These are phyloP conservation scores for Circinella umbellata DNA, from an alignment of 371 early-diverging fungal species.

Conservation along the genomic window DNA sequence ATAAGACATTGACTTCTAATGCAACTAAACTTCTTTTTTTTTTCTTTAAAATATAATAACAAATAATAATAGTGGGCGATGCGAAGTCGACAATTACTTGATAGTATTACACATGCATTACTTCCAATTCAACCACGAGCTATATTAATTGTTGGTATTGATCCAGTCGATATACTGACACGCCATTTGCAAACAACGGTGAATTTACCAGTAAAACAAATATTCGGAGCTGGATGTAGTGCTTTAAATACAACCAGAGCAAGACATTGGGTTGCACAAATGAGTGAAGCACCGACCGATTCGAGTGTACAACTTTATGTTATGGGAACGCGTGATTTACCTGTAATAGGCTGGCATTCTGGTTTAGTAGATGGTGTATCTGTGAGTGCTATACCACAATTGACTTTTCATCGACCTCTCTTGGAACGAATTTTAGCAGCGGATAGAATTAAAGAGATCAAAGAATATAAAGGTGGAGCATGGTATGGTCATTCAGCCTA, in stretches of 20 bases:
- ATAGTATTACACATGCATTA: constrained; percentile 65
- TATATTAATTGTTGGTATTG: constrained; percentile 71
- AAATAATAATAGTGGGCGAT: constrained; percentile 64
- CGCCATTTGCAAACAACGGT: constrained; percentile 72
- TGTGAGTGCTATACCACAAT: constrained; percentile 52
- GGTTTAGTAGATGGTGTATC: constrained; percentile 69
- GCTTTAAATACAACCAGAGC: constrained; percentile 73
- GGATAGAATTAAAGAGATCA: constrained; percentile 71
- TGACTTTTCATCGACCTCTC: constrained; percentile 40
- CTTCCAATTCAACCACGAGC: constrained; percentile 68
- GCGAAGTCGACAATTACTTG: constrained; percentile 73
- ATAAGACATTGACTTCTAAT: neutral
- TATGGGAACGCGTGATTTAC: constrained; percentile 78
- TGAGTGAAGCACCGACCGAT: constrained; percentile 32
- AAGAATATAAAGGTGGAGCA: constrained; percentile 80
- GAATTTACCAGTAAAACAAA: constrained; percentile 69
- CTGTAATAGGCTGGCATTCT: constrained; percentile 73
- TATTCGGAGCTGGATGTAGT: constrained; percentile 81
- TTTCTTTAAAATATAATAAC: too few relatives aligned
- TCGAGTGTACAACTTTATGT: constrained; percentile 48
- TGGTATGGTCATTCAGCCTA: constrained; percentile 82
- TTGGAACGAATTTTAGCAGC: constrained; percentile 56
- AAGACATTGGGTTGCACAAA: constrained; percentile 55
- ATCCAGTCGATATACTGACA: constrained; percentile 83
- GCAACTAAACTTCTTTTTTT: neutral